Evolutionary conservation across 441 rosid genomes (phyloP), one percentile per base, ranked within the genome.

Genomic region (Omphalea diandra): DNA sequence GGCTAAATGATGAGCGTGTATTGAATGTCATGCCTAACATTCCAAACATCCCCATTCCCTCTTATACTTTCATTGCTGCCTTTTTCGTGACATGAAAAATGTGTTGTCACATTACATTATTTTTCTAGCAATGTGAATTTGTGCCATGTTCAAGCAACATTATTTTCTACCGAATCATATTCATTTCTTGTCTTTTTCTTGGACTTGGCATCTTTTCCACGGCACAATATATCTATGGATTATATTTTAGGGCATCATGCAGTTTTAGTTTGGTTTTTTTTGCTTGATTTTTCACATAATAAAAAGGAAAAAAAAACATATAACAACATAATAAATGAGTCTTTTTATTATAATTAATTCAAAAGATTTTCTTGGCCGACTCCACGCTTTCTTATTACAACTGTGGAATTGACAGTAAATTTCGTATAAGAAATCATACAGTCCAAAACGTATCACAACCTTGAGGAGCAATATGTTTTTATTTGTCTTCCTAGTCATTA

Each of bases 161-260:
- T n/a, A n/a, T n/a, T n/a, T n/a, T n/a, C n/a, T n/a, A n/a, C n/a
- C n/a, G n/a, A 65, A 47, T 46, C n/a, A 65, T n/a, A 32, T 63
- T 46, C 43, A 47, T 47, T 33, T 35, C 6, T n/a, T 55, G 49
- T 41, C 35, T 40, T 41, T 27, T 26, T 9, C 11, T 9, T 55
- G 47, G 24, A 52, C 17, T 7, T 68, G 54, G 53, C 71, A 40
- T 67, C 55, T 20, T 67, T 36, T 67, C 26, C 61, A 26, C 32
- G 26, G 5, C 71, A 54, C 46, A 54, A 17, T 10, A 8, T 31
- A 8, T 31, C 17, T 12, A 12, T 43, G 49, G 50, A 11, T 38
- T 40, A 29, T 22, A 12, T 1, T 38, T 38, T 6, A 11, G 63
- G 61, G 5, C 63, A 32, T 58, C 22, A 32, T 33, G 43, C 8